These are phyloP conservation scores for Xylaria digitata DNA, from an alignment of 2,329 filamentous ascomycete genomes.

Conservation along the genomic window DNA sequence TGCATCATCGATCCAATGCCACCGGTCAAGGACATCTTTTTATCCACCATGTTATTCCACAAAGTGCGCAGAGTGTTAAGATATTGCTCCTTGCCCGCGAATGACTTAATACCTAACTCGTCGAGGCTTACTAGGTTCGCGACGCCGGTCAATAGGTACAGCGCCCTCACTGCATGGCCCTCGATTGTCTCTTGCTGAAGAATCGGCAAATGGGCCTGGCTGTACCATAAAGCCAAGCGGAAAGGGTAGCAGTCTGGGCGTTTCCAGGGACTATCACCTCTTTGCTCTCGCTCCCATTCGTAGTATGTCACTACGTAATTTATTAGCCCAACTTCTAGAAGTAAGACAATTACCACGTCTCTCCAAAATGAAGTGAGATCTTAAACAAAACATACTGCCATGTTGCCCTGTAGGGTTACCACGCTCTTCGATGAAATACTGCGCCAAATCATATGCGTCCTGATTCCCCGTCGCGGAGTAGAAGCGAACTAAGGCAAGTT, in stretches of 20 bases:
- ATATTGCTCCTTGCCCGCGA: conserved; percentile 48
- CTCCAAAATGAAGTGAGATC: neutral
- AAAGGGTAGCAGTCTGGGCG: conserved; percentile 61
- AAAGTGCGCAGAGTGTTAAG: conserved; percentile 58
- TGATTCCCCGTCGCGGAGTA: conserved; percentile 51
- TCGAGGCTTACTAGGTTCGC: conserved; percentile 64
- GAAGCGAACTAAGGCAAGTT: conserved; percentile 58
- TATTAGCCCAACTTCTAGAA: conserved; percentile 7
- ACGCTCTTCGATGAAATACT: conserved; percentile 68
- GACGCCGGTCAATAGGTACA: conserved; percentile 69
- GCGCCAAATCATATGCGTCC: conserved; percentile 59
- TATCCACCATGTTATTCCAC: conserved; percentile 70
- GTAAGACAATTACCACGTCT: neutral
- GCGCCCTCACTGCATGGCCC: conserved; percentile 69
- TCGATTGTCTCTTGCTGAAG: conserved; percentile 65
- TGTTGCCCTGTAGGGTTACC: conserved; percentile 63
- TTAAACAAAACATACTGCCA: conserved; percentile 47
- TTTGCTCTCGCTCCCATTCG: conserved; percentile 62
- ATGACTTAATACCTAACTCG: conserved; percentile 42
- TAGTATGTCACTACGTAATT: conserved; percentile 59
- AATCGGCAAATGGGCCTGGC: conserved; percentile 67
- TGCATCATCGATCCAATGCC: conserved; percentile 68
- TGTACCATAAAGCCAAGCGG: conserved; percentile 59
- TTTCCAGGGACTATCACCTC: conserved; percentile 62
- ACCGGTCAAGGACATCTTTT: conserved; percentile 72